phyloP scores from a whole-genome alignment of 2,329 filamentous ascomycete genomes.

The Ophiognomonia clavigignenti-juglandacearum region DNA sequence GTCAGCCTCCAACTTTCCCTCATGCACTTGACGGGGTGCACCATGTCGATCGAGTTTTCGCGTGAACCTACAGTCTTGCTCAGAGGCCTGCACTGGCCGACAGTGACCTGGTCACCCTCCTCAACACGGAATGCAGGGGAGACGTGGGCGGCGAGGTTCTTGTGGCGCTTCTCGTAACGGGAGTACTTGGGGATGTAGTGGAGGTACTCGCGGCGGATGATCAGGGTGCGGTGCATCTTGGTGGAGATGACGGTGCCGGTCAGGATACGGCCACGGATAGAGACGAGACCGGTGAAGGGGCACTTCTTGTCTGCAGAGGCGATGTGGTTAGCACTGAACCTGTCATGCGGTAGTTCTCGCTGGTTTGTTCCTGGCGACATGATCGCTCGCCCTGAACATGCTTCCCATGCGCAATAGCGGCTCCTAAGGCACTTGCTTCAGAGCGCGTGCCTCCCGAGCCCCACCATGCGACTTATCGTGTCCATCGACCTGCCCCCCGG shows the following conservation, averaged over 20 bases:
- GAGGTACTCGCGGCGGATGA: constrained; percentile 99
- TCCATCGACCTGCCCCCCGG: not conserved
- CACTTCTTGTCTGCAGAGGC: constrained; percentile 94
- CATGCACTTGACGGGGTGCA: not conserved
- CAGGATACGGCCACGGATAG: constrained; percentile 99
- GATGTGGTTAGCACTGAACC: constrained; percentile 16
- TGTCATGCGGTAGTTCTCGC: not conserved
- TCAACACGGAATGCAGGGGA: constrained; percentile 99
- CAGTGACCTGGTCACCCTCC: constrained; percentile 98
- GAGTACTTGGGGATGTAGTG: constrained; percentile 99
- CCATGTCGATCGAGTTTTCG: not conserved
- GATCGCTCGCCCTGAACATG: too few relatives aligned
- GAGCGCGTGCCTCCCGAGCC: not conserved
- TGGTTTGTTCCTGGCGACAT: not conserved
- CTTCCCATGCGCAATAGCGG: not conserved
- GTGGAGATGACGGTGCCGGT: constrained; percentile 98
- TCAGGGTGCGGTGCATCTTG: constrained; percentile 99
- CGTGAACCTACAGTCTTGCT: constrained; percentile 89
- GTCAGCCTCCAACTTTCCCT: constrained; percentile 14
- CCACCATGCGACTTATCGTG: not conserved
- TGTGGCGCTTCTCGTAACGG: constrained; percentile 99
- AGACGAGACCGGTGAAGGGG: constrained; percentile 98
- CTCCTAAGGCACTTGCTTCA: not conserved
- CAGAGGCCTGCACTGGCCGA: constrained; percentile 98
- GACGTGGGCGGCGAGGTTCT: constrained; percentile 99